Conservation (phyloP, 495 filamentous ascomycete species). For the Xylaria intraflava region DNA sequence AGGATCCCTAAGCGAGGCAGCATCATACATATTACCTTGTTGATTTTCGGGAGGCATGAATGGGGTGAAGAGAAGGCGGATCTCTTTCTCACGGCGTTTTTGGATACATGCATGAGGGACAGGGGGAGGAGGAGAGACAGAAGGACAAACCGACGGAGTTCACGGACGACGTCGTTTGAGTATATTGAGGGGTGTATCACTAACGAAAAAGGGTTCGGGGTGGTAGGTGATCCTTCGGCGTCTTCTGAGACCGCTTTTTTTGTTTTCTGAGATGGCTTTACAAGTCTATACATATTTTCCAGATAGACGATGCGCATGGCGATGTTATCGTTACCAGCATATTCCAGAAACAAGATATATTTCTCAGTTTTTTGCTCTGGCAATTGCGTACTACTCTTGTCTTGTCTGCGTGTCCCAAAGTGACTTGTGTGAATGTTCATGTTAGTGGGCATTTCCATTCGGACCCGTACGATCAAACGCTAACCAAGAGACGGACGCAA, state of each 20-base stretch:
- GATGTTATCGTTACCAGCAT: not conserved
- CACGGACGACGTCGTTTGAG: constrained; percentile 8
- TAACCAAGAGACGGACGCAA: no score
- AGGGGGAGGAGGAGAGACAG: constrained; percentile 12
- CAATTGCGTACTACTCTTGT: not conserved
- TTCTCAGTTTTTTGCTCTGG: not conserved
- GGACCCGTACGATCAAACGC: no score
- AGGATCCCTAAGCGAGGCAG: constrained; percentile 15
- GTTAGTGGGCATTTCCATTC: no score
- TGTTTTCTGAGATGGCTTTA: not conserved
- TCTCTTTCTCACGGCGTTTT: constrained; percentile 23
- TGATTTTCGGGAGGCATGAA: constrained; percentile 6
- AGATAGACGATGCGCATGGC: not conserved
- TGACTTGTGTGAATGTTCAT: not conserved
- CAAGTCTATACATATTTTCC: not conserved
- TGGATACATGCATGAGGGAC: constrained; percentile 23
- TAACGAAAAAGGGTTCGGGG: not conserved
- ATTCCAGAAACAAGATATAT: no score
- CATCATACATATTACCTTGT: constrained; percentile 21
- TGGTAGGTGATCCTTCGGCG: not conserved
- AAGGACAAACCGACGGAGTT: constrained; percentile 18
- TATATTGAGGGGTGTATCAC: constrained; percentile 7
- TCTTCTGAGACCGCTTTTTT: not conserved
- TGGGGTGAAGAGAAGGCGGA: constrained; percentile 14
- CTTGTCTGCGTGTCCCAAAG: not conserved